Percentiles rank a stretch among this genome's conserved stretches.
Conservation (phyloP, 1,284 basidiomycete species). For the Flammula alnicola region DNA sequence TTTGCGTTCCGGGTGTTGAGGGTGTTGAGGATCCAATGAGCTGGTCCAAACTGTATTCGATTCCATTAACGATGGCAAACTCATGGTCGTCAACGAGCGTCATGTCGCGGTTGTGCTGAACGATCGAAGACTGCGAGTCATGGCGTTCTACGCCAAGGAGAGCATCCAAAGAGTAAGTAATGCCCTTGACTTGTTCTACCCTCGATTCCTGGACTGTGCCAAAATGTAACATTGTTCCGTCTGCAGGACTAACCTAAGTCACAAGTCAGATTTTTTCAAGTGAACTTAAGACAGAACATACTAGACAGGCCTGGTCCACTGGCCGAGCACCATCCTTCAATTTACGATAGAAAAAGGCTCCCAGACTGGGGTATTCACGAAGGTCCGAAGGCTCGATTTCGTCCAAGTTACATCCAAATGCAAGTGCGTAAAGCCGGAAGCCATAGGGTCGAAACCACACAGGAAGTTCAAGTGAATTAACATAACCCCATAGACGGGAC, state of each 20-base stretch:
- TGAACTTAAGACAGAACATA: slow-evolving; percentile 39
- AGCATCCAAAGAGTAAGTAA: slow-evolving; percentile 95
- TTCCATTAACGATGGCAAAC: slow-evolving; percentile 97
- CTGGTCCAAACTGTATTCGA: slow-evolving; percentile 90
- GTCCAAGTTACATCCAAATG: slow-evolving; percentile 94
- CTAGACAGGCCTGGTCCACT: slow-evolving; percentile 79
- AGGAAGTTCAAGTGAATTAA: slow-evolving; percentile 92
- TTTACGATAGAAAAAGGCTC: slow-evolving; percentile 94
- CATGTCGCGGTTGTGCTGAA: slow-evolving; percentile 51
- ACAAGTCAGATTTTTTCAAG: neutral
- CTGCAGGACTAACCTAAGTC: slow-evolving; percentile 85
- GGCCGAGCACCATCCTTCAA: slow-evolving; percentile 85
- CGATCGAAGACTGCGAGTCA: slow-evolving; percentile 42
- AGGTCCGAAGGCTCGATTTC: slow-evolving; percentile 88
- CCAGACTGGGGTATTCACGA: slow-evolving; percentile 79
- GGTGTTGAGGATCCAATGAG: slow-evolving; percentile 56
- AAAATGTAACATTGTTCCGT: slow-evolving; percentile 92
- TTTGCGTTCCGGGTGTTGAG: slow-evolving; percentile 30
- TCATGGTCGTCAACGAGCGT: slow-evolving; percentile 79
- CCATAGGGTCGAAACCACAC: slow-evolving; percentile 91
- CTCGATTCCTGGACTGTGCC: slow-evolving; percentile 83
- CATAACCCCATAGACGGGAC: slow-evolving; percentile 94
- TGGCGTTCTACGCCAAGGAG: slow-evolving; percentile 79
- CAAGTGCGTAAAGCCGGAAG: slow-evolving; percentile 82
- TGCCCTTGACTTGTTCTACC: slow-evolving; percentile 97